Evolutionary conservation across 352 stramenopile species (phyloP).

Genomic region (Thraustotheca clavata): DNA sequence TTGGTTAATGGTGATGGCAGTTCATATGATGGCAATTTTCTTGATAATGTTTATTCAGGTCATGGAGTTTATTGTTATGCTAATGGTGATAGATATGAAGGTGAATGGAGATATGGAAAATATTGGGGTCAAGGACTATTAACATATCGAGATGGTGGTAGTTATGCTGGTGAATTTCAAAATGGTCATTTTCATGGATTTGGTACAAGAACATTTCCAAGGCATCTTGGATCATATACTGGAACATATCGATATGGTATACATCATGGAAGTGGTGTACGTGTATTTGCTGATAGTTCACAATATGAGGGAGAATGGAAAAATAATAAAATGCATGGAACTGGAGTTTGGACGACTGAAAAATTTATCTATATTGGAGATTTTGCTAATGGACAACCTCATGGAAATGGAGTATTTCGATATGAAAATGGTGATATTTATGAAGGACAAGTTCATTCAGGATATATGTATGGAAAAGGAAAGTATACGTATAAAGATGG

Average conservation of each 20-base stretch:
- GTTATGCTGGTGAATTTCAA: constrained; percentile 46
- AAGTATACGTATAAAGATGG: constrained; percentile 39
- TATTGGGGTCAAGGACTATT: constrained; percentile 51
- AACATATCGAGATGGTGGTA: constrained; percentile 36
- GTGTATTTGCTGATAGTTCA: constrained; percentile 38
- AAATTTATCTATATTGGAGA: constrained; percentile 49
- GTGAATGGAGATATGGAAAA: constrained; percentile 46
- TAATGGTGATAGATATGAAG: constrained; percentile 58
- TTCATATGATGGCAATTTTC: constrained; percentile 47
- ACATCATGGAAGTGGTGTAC: constrained; percentile 49
- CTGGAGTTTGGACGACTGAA: constrained; percentile 42
- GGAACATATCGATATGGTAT: constrained; percentile 46
- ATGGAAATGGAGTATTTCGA: constrained; percentile 43
- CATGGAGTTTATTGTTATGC: constrained; percentile 48
- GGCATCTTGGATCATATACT: constrained; percentile 44
- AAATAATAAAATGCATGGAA: constrained; percentile 46
- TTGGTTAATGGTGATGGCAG: constrained; percentile 28
- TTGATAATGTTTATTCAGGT: constrained; percentile 42
- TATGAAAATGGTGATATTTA: constrained; percentile 63
- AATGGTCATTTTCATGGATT: constrained; percentile 49
- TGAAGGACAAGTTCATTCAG: constrained; percentile 44
- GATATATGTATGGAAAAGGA: constrained; percentile 41
- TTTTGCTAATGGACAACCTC: constrained; percentile 41
- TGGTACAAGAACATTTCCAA: constrained; percentile 40
- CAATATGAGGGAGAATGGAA: constrained; percentile 63